Evolutionary conservation across 176 grass and related monocot genomes (phyloP).

Genomic region (Otatea glauca): DNA sequence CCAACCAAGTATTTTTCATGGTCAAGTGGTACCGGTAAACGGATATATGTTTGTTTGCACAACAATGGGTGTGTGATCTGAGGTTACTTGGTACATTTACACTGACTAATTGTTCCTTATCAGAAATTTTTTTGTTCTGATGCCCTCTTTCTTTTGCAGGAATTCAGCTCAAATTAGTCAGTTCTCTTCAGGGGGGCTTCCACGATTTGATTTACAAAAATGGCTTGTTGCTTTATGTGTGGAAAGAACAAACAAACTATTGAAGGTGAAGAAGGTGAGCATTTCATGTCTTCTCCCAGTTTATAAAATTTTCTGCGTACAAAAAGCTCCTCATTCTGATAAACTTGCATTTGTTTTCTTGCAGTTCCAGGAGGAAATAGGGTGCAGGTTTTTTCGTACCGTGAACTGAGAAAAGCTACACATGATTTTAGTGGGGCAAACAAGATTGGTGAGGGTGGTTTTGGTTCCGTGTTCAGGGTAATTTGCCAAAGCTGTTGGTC

Average conservation of each 20-base stretch:
- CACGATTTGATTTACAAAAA: slow-evolving; percentile 33
- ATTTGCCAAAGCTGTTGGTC: slow-evolving; percentile 31
- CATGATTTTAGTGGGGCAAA: slow-evolving; percentile 71
- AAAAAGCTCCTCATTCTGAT: slow-evolving; percentile 14
- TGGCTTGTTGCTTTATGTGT: slow-evolving; percentile 54
- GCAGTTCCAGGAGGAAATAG: slow-evolving; percentile 51
- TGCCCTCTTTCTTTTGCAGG: slow-evolving; percentile 29
- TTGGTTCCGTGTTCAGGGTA: slow-evolving; percentile 87
- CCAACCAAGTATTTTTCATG: slow-evolving; percentile 21
- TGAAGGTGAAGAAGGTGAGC: slow-evolving; percentile 46
- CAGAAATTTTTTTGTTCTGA: slow-evolving; percentile 22
- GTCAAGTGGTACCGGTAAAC: slow-evolving; percentile 8
- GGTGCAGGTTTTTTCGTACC: slow-evolving; percentile 71
- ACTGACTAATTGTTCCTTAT: not conserved
- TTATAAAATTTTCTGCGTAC: not conserved
- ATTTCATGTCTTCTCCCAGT: slow-evolving; percentile 13
- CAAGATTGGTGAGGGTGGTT: slow-evolving; percentile 88
- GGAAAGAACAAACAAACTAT: slow-evolving; percentile 37
- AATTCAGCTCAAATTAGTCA: slow-evolving; percentile 17
- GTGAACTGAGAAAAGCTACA: slow-evolving; percentile 76
- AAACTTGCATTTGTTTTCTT: slow-evolving; percentile 39
- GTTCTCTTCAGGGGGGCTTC: not conserved
- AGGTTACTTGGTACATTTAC: not conserved
- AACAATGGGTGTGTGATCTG: not conserved
- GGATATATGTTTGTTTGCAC: slow-evolving; percentile 5